phyloP scores from a whole-genome alignment of 1,284 basidiomycete genomes.

The Phylloboletellus chloephorus region DNA sequence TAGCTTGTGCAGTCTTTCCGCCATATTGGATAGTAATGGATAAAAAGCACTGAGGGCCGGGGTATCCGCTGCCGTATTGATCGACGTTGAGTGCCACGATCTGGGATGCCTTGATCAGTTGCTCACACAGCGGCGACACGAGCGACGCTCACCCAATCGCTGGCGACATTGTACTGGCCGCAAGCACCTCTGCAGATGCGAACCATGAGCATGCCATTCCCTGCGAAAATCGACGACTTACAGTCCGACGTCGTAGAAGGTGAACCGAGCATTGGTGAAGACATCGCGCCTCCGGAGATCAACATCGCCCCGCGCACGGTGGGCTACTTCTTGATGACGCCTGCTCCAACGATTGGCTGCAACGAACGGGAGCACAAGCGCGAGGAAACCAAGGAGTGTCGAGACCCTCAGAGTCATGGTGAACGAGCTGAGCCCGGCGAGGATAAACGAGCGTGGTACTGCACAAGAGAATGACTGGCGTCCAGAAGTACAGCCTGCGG shows the following conservation, averaged over 20 bases:
- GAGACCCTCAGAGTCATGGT: slow-evolving; percentile 16
- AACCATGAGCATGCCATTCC: slow-evolving; percentile 5
- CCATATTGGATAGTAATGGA: slow-evolving; percentile 59
- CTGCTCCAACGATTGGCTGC: slow-evolving; percentile 33
- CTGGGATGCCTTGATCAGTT: slow-evolving; percentile 25
- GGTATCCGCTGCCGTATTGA: slow-evolving; percentile 54
- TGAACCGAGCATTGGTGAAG: slow-evolving; percentile 35
- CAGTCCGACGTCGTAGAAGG: slow-evolving; percentile 55
- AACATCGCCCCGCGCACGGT: slow-evolving; percentile 38
- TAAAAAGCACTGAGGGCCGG: slow-evolving; percentile 59
- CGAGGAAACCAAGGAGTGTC: slow-evolving; percentile 23
- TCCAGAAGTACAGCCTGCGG: slow-evolving; percentile 11
- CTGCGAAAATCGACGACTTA: slow-evolving; percentile 30
- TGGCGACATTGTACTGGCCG: slow-evolving; percentile 40
- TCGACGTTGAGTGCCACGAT: slow-evolving; percentile 42
- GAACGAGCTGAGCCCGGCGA: background rate
- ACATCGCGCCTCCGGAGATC: slow-evolving; percentile 35
- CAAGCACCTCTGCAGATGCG: slow-evolving; percentile 46
- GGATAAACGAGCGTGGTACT: slow-evolving; percentile 23
- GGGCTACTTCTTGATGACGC: slow-evolving; percentile 43
- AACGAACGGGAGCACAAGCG: slow-evolving; percentile 36
- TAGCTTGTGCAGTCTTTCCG: slow-evolving; percentile 58
- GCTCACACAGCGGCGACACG: background rate
- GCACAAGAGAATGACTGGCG: slow-evolving; percentile 15
- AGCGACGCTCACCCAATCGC: slow-evolving; percentile 46